Percentiles rank a stretch among this genome's conserved stretches.
Evolutionary conservation across 495 filamentous ascomycete genomes (phyloP).

Genomic region (Aspergillus mulundensis): DNA sequence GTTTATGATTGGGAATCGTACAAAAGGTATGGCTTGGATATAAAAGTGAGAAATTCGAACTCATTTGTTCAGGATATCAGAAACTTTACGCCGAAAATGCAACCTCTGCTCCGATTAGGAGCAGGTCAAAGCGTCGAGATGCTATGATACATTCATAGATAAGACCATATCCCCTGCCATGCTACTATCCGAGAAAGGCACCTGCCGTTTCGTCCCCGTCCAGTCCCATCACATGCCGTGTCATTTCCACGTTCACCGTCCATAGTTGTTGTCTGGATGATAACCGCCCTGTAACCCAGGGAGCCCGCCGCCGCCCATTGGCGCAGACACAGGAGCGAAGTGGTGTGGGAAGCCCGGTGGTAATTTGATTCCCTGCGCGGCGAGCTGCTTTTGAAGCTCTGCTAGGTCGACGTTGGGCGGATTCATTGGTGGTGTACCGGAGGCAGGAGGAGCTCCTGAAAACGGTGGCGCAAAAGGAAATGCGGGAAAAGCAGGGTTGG

Average conservation of each 20-base stretch:
- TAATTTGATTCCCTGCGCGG: constrained; percentile 36
- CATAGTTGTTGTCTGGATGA: constrained; percentile 31
- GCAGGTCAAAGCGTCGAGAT: constrained; percentile 1
- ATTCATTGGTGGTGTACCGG: constrained; percentile 48
- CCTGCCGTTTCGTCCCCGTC: constrained; percentile 2
- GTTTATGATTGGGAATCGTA: constrained; percentile 50
- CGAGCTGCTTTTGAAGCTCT: constrained; percentile 55
- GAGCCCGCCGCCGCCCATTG: constrained; percentile 33
- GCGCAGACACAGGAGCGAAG: constrained; percentile 41
- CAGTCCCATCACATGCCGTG: constrained; percentile 5
- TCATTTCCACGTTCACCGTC: constrained; percentile 22
- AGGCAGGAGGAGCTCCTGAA: constrained; percentile 42
- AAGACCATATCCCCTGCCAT: constrained; percentile 17
- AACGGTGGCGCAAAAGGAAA: constrained; percentile 47
- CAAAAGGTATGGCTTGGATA: background rate
- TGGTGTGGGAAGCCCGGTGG: constrained; percentile 42
- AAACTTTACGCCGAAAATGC: constrained; percentile 1
- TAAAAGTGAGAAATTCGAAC: background rate
- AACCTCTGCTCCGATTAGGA: background rate
- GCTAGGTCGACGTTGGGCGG: constrained; percentile 55
- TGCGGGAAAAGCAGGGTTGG: constrained; percentile 28
- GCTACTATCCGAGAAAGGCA: background rate
- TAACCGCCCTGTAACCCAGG: constrained; percentile 43
- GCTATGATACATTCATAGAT: constrained; percentile 7
- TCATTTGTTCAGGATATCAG: background rate